Evolutionary conservation across 495 filamentous ascomycete genomes (phyloP), one percentile per base, ranked within the genome.

Genomic region (Podospora didyma): DNA sequence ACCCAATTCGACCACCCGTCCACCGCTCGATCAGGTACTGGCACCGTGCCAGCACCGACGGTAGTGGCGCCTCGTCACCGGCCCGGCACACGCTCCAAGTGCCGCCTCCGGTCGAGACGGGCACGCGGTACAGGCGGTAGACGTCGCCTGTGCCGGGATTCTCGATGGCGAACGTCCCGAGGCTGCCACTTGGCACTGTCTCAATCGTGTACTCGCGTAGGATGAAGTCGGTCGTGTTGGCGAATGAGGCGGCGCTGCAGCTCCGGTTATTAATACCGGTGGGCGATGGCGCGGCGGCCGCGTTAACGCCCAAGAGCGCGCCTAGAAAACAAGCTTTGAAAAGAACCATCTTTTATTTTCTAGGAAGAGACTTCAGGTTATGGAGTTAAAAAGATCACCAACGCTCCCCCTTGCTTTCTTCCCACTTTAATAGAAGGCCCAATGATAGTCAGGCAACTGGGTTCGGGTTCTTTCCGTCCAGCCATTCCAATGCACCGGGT

Each of bases 1-100:
- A 57, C 7, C 54, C 54, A 44, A 57, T 50, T 16, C 31, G 42
- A 14, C 45, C 20, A 12, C 22, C n/a, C n/a, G n/a, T 44, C 35
- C 31, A 23, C 16, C 37, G 20, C 54, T 57, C 54, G 1, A 51
- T 17, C 21, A 57, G 35, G 35, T 57, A 57, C 22, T 57, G 54
- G 23, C 54, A 57, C 31, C 31, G 24, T 12, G 22, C 54, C 46
- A 57, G 47, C 47, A 42, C 14, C 4, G 21, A 6, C 19, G 54
- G 54, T 34, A 57, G 16, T 0, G 47, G 35, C 14, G 46, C 46
- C 7, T 49, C 47, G 12, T 41, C 34, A n/a, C 47, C 54, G 6
- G 54, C 17, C 7, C 20, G 16, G 47, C 54, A 57, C 11, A 51
- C 47, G 23, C 46, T 45, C 54, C 54, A 57, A 0, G 34, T 28